These are phyloP conservation scores for Cinnamomum chago DNA, from an alignment of 164 flowering plant genomes.

Conservation along the genomic window DNA sequence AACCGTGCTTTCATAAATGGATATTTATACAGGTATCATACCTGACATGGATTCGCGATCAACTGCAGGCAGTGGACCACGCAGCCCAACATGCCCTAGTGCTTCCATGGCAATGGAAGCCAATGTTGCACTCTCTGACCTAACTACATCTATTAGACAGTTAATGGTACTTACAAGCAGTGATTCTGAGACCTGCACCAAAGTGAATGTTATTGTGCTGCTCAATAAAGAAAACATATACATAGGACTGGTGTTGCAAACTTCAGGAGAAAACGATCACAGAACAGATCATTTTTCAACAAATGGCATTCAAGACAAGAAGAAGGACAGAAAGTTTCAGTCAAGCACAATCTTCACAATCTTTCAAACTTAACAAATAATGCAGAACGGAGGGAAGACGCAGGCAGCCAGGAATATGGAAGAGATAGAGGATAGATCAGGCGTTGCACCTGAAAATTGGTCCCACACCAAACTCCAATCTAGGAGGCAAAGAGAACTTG, in stretches of 20 bases:
- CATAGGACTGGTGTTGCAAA: neutral
- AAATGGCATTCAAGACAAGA: neutral
- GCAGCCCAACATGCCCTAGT: constrained; percentile 86
- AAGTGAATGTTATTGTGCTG: neutral
- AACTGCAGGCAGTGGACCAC: constrained; percentile 60
- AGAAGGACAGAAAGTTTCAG: neutral
- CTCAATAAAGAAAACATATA: neutral
- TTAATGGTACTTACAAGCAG: constrained; percentile 45
- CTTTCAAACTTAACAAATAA: too few relatives aligned
- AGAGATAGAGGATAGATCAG: too few relatives aligned
- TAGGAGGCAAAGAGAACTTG: too few relatives aligned
- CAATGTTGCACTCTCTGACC: constrained; percentile 59
- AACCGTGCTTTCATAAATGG: neutral
- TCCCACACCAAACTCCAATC: too few relatives aligned
- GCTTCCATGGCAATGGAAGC: constrained; percentile 90
- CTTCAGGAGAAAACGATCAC: neutral
- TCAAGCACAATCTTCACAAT: neutral
- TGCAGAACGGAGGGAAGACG: too few relatives aligned
- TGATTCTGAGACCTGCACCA: constrained; percentile 45
- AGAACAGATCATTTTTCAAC: neutral
- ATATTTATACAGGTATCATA: neutral
- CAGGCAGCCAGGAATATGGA: too few relatives aligned
- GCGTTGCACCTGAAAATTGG: too few relatives aligned
- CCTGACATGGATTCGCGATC: constrained; percentile 52
- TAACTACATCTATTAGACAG: constrained; percentile 58